Base-by-base conservation (phyloP, 2,329 filamentous ascomycete species). In the Monosporascus sp. region DNA sequence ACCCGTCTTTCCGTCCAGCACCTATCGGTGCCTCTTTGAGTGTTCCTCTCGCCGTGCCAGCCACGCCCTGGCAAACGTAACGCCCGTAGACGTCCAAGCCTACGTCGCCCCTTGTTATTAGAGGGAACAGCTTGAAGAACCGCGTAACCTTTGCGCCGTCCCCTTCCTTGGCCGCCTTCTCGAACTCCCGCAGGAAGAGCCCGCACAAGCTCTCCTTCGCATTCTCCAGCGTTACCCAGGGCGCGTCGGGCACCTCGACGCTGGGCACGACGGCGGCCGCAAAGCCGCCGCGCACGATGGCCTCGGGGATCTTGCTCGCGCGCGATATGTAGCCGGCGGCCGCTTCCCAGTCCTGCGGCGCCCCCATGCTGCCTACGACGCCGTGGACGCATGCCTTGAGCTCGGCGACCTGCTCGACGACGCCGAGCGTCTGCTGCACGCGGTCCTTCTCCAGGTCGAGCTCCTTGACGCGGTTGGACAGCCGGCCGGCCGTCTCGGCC, bases 271-370 rank as follows among this genome's bases (percentile, higher is more conserved):
- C 93, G 59, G 91, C 85, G 37, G 92, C 88, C 0, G 94, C 93
- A 68, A 99, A 99, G 17, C 85, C 82, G 26, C 94, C 91, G 60
- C 88, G 81, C 49, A 92, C 79, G 49, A 99, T 93, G 1, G 87
- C 79, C 49, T 85, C 80, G 0, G 93, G 92, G 14, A 99, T 85
- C 60, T 88, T 85, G 55, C 85, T 85, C 7, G 94, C 92, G 45
- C 93, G 84, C 58, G 88, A 84, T 54, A 99, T 80, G 70, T 97
- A 97, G 47, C 82, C 88, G 2, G 94, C 94, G 3, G 94, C 94
- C 3, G 91, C 94, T 72, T 99, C 94, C 94, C 94, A 99, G 74
- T 99, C 94, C 71, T 99, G 94, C 43, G 94, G 91, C 5, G 92
- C 93, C 37, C 93, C 94, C 94, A 99, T 99, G 55, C 89, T 95